phyloP scores from a whole-genome alignment of 805 yeast species.

The Yamadazyma paraphyllophila region DNA sequence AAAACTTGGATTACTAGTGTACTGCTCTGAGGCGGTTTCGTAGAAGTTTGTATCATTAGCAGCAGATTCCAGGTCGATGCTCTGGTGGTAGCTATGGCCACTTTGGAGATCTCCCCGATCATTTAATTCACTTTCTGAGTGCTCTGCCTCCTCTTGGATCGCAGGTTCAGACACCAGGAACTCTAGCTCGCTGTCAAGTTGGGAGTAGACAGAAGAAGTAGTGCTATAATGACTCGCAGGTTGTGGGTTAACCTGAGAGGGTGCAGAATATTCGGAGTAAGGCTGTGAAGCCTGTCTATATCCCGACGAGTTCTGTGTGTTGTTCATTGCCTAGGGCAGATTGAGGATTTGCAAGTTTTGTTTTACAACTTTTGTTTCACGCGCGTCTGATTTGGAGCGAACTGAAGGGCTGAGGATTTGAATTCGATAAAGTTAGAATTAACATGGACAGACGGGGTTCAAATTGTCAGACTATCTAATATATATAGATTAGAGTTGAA shows the following conservation, averaged over 20 bases:
- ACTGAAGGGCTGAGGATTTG: background rate
- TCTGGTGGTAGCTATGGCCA: no score
- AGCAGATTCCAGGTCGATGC: slow-evolving; percentile 2
- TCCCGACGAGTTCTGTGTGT: background rate
- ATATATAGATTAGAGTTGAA: no score
- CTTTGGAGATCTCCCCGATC: background rate
- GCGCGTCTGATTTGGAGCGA: background rate
- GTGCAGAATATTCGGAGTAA: no score
- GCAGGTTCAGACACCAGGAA: slow-evolving; percentile 9
- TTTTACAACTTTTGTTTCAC: background rate
- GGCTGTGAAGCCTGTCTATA: background rate
- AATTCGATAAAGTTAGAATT: background rate
- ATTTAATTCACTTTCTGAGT: background rate
- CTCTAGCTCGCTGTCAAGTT: slow-evolving; percentile 3
- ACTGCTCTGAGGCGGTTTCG: slow-evolving; percentile 6
- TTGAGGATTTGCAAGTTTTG: no score
- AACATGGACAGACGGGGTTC: background rate
- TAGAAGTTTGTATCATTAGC: background rate
- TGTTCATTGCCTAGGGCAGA: background rate
- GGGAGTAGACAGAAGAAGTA: slow-evolving; percentile 37
- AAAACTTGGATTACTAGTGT: slow-evolving; percentile 26
- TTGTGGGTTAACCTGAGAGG: slow-evolving; percentile 4
- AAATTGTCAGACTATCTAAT: no score
- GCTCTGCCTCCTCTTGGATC: slow-evolving; percentile 11
- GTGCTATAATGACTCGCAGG: slow-evolving; percentile 24